phyloP scores from a whole-genome alignment of 129 eudicot species.

The Helianthus annuus region DNA sequence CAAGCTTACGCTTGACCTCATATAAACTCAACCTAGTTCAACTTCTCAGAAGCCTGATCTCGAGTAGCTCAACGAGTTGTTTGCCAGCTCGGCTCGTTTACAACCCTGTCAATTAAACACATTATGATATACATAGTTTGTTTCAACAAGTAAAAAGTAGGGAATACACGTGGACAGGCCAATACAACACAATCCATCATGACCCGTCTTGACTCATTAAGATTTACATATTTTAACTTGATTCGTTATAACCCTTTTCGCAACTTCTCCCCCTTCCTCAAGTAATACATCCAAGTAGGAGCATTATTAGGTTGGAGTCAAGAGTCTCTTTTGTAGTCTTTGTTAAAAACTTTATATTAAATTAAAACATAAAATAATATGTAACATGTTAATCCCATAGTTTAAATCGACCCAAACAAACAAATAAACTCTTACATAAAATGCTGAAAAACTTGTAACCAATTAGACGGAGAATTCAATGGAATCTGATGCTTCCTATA shows the following conservation, averaged over 20 bases:
- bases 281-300: constrained; percentile 26
- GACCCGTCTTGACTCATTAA: neutral
- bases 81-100: too few relatives aligned
- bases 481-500: constrained; percentile 24
- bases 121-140: neutral
- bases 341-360: constrained; percentile 16
- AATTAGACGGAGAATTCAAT: constrained; percentile 35
- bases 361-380: constrained; percentile 1
- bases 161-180: too few relatives aligned
- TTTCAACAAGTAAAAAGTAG: neutral
- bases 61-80: too few relatives aligned
- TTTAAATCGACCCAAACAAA: constrained; percentile 33
- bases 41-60: too few relatives aligned
- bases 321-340: constrained; percentile 9
- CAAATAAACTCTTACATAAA: neutral
- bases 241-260: too few relatives aligned
- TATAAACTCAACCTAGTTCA: too few relatives aligned
- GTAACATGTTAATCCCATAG: constrained; percentile 21
- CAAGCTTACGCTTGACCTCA: too few relatives aligned
- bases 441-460: constrained; percentile 6
- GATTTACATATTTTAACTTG: neutral
- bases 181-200: too few relatives aligned
- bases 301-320: constrained; percentile 18
- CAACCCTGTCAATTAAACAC: neutral
- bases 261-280: neutral